phyloP scores from a whole-genome alignment of 768 basidiomycete species.

The Mycena polygramma region DNA sequence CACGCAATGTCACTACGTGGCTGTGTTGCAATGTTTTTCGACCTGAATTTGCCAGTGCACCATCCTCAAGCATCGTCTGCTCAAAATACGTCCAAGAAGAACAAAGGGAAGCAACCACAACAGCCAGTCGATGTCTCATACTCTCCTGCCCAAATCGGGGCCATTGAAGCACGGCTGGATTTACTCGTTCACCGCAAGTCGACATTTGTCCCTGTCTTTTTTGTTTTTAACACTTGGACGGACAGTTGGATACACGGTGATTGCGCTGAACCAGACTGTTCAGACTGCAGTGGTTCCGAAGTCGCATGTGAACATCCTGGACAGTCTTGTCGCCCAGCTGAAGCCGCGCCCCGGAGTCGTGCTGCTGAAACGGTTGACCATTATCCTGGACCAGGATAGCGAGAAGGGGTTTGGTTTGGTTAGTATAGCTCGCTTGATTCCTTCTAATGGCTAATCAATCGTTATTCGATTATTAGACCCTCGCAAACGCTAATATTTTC shows the following conservation, averaged over 20 bases:
- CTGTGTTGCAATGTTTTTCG: constrained; percentile 52
- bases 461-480: constrained; percentile 61
- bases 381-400: constrained; percentile 85
- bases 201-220: constrained; percentile 27
- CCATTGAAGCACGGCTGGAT: constrained; percentile 75
- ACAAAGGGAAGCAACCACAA: constrained; percentile 67
- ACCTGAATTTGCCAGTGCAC: constrained; percentile 73
- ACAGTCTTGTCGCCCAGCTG: constrained; percentile 69
- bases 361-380: constrained; percentile 82
- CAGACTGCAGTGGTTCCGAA: constrained; percentile 80
- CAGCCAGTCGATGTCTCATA: constrained; percentile 51
- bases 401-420: constrained; percentile 90
- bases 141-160: constrained; percentile 67
- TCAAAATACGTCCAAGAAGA: constrained; percentile 62
- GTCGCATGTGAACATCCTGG: constrained; percentile 74
- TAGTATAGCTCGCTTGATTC: constrained; percentile 37
- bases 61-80: constrained; percentile 44
- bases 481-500: constrained; percentile 73
- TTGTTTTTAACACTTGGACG: constrained; percentile 29
- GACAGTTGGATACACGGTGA: constrained; percentile 87
- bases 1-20: not conserved
- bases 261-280: constrained; percentile 83
- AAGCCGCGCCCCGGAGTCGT: constrained; percentile 71
- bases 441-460: not conserved
- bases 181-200: constrained; percentile 79